Evolutionary conservation across 2,329 filamentous ascomycete species (phyloP), one percentile per base, ranked within the genome.

Genomic region (Xylaria polymorpha): DNA sequence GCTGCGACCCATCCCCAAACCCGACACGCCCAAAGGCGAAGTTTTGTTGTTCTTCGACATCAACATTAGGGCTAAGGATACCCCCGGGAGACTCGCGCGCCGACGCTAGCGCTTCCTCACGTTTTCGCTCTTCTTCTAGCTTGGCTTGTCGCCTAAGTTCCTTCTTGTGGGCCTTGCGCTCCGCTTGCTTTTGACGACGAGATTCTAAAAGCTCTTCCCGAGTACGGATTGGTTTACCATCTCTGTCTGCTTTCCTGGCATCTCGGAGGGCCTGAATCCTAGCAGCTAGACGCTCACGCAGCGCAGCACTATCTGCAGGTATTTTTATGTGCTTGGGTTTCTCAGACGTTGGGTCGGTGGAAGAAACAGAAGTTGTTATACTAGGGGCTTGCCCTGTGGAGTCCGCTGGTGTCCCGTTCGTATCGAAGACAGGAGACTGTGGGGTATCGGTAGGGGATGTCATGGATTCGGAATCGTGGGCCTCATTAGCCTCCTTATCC

Each of bases 1-100:
- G 85, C 71, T 92, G 87, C 61, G 93, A 88, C 46, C 95, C 95
- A 78, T 98, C 95, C 4, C 88, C 88, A 79, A 98, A 99, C 12
- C 93, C 90, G n/a, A 99, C 90, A 43, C 93, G 91, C 39, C 94
- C 94, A 80, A 98, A 99, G 6, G 93, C 90, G 79, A 97, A 97
- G 82, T 91, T 92, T 77, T 89, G 91, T 3, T 85, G 82, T 41
- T 76, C 84, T 10, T 75, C 84, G 9, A 85, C 79, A 67, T 86
- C 84, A 35, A 88, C 80, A 10, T 84, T 81, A 0, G 87, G 86
- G 75, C 85, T 88, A 80, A 89, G 85, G 65, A 88, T 84, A 69
- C 84, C 82, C 4, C 80, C 80, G 18, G 89, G 89, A 3, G 89
- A 91, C 75, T 88, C 88, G 66, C 88, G 86, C 12, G 88, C 87